A percentile compares a stretch with the other conserved stretches of the same genome.
phyloP scores from a whole-genome alignment of 106 monocot genomes.

The Amphibolis antarctica region DNA sequence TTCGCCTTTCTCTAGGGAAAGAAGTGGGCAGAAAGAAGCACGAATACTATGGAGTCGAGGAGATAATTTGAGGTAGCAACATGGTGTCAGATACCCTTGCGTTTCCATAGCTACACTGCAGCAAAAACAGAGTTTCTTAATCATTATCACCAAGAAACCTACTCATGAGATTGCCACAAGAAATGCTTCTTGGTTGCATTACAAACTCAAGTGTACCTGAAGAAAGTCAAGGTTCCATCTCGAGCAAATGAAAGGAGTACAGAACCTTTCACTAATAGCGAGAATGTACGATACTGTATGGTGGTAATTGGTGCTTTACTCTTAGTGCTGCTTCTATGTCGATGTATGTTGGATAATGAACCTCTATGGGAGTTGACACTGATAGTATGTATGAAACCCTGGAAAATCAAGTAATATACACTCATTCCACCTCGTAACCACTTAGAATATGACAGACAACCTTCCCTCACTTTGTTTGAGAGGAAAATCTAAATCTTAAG shows the following conservation, averaged over 20 bases:
- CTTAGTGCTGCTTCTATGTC: conserved; percentile 51
- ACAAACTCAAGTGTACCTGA: conserved; percentile 40
- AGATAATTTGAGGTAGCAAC: conserved; percentile 82
- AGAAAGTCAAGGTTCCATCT: conserved; percentile 84
- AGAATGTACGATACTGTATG: conserved; percentile 84
- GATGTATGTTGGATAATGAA: conserved; percentile 75
- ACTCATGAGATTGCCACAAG: not conserved
- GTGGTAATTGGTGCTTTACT: conserved; percentile 71
- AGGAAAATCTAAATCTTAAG: too few relatives aligned
- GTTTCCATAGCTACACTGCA: conserved; percentile 75
- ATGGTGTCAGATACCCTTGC: conserved; percentile 70
- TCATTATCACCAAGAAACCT: not conserved
- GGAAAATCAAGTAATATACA: conserved; percentile 14
- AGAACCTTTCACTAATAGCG: conserved; percentile 64
- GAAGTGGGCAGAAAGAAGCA: conserved; percentile 89
- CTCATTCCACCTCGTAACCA: not conserved
- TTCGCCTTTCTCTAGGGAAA: conserved; percentile 96
- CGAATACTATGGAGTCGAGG: conserved; percentile 55
- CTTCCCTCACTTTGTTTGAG: too few relatives aligned
- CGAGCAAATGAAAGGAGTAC: conserved; percentile 83
- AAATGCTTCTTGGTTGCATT: not conserved
- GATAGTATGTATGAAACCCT: conserved; percentile 82
- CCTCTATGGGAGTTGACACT: conserved; percentile 76
- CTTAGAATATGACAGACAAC: too few relatives aligned
- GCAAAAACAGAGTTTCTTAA: not conserved